Percentiles rank a stretch among this genome's conserved stretches.
Conservation (phyloP, 306 rosid genomes). For the Vigna mungo region DNA sequence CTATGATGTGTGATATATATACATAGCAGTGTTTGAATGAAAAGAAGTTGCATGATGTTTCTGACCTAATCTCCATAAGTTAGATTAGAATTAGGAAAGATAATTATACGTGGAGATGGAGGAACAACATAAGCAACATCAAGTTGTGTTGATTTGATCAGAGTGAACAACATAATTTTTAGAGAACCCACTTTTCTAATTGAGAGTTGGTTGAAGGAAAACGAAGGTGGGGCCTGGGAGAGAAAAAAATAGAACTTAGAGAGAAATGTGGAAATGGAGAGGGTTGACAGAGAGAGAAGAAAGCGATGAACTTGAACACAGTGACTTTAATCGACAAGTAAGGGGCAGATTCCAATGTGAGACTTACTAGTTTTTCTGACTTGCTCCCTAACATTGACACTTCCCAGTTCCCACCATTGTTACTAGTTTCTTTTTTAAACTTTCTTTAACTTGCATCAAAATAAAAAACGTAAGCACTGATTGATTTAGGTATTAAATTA, state of each 20-base stretch:
- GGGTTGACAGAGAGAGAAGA: background rate
- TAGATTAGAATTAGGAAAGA: too few relatives aligned
- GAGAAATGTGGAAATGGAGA: background rate
- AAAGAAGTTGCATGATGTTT: too few relatives aligned
- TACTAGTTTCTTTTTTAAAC: background rate
- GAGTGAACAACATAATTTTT: too few relatives aligned
- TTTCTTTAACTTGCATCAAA: background rate
- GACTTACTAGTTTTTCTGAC: slow-evolving; percentile 35
- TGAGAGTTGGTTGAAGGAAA: background rate
- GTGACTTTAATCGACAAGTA: background rate
- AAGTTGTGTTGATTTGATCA: too few relatives aligned
- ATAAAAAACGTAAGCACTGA: background rate
- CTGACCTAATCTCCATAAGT: too few relatives aligned
- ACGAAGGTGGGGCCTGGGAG: background rate
- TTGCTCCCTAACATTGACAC: background rate
- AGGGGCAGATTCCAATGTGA: background rate
- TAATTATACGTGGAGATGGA: too few relatives aligned
- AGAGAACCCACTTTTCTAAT: background rate
- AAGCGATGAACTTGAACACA: background rate
- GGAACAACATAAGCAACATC: too few relatives aligned
- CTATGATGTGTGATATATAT: too few relatives aligned
- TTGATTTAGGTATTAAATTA: background rate
- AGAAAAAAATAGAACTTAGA: background rate
- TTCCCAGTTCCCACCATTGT: background rate
- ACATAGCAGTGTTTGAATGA: too few relatives aligned